phyloP scores from a whole-genome alignment of 2,329 filamentous ascomycete species.

The Ceratocystis ficicola region DNA sequence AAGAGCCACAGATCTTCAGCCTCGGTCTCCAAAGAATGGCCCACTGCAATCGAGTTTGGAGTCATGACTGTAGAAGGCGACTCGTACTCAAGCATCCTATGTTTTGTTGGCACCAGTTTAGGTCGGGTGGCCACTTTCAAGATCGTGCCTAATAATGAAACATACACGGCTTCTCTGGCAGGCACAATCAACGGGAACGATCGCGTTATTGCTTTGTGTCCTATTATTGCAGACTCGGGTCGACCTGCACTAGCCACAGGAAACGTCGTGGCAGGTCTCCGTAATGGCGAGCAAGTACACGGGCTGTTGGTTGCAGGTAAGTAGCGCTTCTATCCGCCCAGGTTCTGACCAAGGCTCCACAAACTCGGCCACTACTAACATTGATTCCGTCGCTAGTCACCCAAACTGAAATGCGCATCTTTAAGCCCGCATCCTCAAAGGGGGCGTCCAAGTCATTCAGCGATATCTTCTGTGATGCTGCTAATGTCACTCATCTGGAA shows the following conservation, averaged over 20 bases:
- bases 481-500: conserved; percentile 62
- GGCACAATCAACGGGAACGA: conserved; percentile 58
- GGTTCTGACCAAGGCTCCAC: too few species aligned
- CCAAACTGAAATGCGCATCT: conserved; percentile 68
- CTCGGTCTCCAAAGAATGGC: conserved; percentile 50
- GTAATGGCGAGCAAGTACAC: conserved; percentile 61
- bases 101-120: conserved; percentile 78
- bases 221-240: conserved; percentile 69
- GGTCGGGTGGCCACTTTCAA: conserved; percentile 86
- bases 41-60: conserved; percentile 75
- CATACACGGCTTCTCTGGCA: conserved; percentile 60
- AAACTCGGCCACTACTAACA: neutral
- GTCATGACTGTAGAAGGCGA: conserved; percentile 91
- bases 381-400: conserved; percentile 36
- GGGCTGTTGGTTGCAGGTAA: conserved; percentile 66
- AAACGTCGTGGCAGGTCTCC: conserved; percentile 59
- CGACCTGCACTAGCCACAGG: conserved; percentile 65
- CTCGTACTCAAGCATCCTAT: conserved; percentile 83
- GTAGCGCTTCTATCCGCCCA: conserved; percentile 25
- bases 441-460: conserved; percentile 90
- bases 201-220: conserved; percentile 60
- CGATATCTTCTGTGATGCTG: conserved; percentile 67
- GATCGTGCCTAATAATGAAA: conserved; percentile 60
- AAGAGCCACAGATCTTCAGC: conserved; percentile 30
- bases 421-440: conserved; percentile 72